Base-by-base conservation (phyloP, 2,329 filamentous ascomycete species). In the Phyllachora maydis region DNA sequence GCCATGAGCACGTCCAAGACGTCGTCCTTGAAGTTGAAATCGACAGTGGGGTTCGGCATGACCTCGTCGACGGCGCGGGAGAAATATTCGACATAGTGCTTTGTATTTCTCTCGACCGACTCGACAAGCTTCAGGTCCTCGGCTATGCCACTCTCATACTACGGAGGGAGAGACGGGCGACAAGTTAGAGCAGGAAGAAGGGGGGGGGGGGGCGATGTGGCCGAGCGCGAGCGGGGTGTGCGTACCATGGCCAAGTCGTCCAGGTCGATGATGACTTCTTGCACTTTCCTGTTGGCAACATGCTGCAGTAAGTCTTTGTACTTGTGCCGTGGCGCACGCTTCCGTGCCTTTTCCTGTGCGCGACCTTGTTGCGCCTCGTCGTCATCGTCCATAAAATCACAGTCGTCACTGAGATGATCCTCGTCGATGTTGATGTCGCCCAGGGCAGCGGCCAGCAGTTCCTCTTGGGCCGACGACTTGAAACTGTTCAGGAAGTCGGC, bases 1-100 rank as follows among this genome's bases (percentile, higher is more conserved):
- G 81, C 78, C 75, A 93, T 90, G 40, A 98, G 74, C 15, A 98
- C 79, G 49, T 98, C 88, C 20, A 98, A 62, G 7, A 95, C 83
- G 48, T 98, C 88, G 41, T 93, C 83, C 47, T 95, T 95, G 61
- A 92, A 95, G 35, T 65, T 83, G 34, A 85, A 62, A 33, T 92
- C 81, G 25, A 59, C 59, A 9, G 66, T 75, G 19, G 83, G 74
- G 31, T 64, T 57, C 1, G 88, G 88, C 63, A 98, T 69, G 25
- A 78, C 62, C 28, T 70, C 74, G 51, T 98, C 88, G 21, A 93
- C 71, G 6, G 88, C 88, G 34, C 75, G 64, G 3, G 85, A 85
- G 28, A 95, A 51, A 28, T 95, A 65, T 40, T 98, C 88, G 34
- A 95, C 72, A 42, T 98, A 98, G 46, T 92, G 88, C 41, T 88